Percentiles rank a stretch among this genome's conserved stretches.
These are phyloP conservation scores for Dillenia turbinata DNA, from an alignment of 164 flowering plant species.

Conservation along the genomic window DNA sequence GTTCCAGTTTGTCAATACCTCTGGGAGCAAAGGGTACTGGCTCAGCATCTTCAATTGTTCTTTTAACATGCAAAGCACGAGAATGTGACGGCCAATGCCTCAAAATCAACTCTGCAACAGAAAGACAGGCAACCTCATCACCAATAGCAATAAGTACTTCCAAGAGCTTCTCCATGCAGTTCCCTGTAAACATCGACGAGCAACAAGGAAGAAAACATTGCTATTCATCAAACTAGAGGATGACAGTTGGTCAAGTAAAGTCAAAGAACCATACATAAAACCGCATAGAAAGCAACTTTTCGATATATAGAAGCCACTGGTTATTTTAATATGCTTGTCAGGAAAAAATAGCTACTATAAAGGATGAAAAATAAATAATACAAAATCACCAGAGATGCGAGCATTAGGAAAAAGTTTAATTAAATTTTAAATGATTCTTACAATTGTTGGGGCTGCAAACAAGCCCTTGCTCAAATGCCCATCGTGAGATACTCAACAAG, in stretches of 20 bases:
- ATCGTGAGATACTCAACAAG: slow-evolving; percentile 81
- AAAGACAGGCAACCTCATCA: slow-evolving; percentile 91
- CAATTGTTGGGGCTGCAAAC: slow-evolving; percentile 95
- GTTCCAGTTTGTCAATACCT: slow-evolving; percentile 92
- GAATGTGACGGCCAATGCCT: slow-evolving; percentile 96
- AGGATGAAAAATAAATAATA: neutral
- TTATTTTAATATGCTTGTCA: too few relatives aligned
- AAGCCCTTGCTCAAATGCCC: slow-evolving; percentile 99
- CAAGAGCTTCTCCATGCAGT: slow-evolving; percentile 97
- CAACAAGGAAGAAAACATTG: slow-evolving; percentile 1
- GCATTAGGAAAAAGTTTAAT: neutral
- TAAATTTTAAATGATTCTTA: slow-evolving; percentile 25
- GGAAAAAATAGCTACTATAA: neutral
- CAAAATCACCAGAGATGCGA: neutral
- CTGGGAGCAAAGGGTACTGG: slow-evolving; percentile 79
- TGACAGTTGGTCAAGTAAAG: too few relatives aligned
- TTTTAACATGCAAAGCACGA: slow-evolving; percentile 90
- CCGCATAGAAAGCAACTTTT: too few relatives aligned
- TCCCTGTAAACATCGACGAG: slow-evolving; percentile 55
- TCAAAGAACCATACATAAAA: neutral
- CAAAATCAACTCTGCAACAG: slow-evolving; percentile 83
- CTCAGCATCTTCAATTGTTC: slow-evolving; percentile 72
- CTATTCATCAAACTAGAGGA: neutral
- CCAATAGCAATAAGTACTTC: slow-evolving; percentile 98
- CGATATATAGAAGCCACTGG: too few relatives aligned